Evolutionary conservation across 192 early-diverging fungal genomes (phyloP).

Genomic region (Nowakowskiella sp.): DNA sequence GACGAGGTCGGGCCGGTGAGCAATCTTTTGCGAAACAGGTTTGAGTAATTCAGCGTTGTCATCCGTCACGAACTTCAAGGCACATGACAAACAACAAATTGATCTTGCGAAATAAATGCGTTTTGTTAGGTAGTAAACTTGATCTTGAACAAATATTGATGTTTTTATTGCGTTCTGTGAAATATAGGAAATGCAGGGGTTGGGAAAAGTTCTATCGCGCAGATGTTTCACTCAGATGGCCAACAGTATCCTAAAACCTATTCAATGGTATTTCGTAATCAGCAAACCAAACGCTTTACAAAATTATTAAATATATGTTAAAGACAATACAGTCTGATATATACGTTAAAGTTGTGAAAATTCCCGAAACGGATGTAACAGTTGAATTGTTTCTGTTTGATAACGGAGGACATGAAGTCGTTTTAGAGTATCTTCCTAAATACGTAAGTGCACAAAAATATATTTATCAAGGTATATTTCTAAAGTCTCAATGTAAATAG

Average conservation of each 20-base stretch:
- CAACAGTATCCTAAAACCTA: constrained; percentile 33
- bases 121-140: constrained; percentile 23
- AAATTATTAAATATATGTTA: constrained; percentile 2
- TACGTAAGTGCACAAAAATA: constrained; percentile 14
- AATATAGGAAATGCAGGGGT: constrained; percentile 25
- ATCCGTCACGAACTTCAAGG: constrained; percentile 5
- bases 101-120: constrained; percentile 37
- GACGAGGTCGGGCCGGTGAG: no score
- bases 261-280: constrained; percentile 29
- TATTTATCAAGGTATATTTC: neutral
- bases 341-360: constrained; percentile 42
- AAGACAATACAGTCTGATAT: constrained; percentile 44
- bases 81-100: constrained; percentile 4
- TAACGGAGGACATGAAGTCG: constrained; percentile 33
- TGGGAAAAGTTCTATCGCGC: constrained; percentile 37
- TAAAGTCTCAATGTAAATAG: constrained; percentile 11
- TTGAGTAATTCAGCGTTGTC: no score
- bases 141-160: neutral
- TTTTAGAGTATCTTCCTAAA: constrained; percentile 22
- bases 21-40: no score
- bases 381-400: constrained; percentile 43
- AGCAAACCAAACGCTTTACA: no score
- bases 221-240: constrained; percentile 38
- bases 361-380: constrained; percentile 37
- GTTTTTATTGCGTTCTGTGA: neutral